A percentile compares a stretch with the other conserved stretches of the same genome.
phyloP scores from a whole-genome alignment of 1,139 yeast species.

The Saccharomyces hybrid region DNA sequence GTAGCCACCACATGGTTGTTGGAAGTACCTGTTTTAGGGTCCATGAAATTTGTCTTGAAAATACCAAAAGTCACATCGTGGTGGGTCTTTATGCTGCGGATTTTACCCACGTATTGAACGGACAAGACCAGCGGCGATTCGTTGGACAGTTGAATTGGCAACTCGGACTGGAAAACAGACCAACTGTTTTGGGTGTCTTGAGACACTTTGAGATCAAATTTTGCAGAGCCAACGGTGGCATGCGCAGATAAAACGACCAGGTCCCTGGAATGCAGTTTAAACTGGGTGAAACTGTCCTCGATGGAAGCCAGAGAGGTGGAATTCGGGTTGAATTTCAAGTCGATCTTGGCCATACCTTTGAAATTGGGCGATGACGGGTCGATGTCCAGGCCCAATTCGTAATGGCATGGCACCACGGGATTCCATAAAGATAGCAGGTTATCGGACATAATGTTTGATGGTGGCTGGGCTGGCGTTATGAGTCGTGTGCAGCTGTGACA shows the following conservation, averaged over 20 bases:
- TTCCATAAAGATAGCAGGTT: conserved; percentile 6
- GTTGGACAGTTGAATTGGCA: neutral
- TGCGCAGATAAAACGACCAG: conserved; percentile 33
- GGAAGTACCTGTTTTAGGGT: conserved; percentile 41
- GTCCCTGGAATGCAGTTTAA: conserved; percentile 40
- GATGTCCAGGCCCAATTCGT: conserved; percentile 38
- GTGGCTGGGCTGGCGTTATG: neutral
- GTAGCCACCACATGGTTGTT: conserved; percentile 52
- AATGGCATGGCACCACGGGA: conserved; percentile 37
- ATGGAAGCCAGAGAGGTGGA: conserved; percentile 18
- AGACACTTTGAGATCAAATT: conserved; percentile 30
- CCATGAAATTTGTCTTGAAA: conserved; percentile 57
- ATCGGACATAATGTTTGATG: neutral
- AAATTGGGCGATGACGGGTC: conserved; percentile 51
- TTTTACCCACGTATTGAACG: conserved; percentile 44
- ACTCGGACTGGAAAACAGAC: conserved; percentile 25
- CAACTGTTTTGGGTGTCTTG: conserved; percentile 38
- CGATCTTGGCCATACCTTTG: conserved; percentile 39
- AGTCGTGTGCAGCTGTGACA: neutral
- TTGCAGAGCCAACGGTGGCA: neutral
- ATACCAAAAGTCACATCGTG: conserved; percentile 56
- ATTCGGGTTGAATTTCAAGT: conserved; percentile 28
- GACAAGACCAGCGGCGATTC: conserved; percentile 5
- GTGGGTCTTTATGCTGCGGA: conserved; percentile 48
- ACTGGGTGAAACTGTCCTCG: conserved; percentile 7